These are phyloP conservation scores for Cordyceps cicadae DNA, from an alignment of 2,329 filamentous ascomycete species.

Conservation along the genomic window DNA sequence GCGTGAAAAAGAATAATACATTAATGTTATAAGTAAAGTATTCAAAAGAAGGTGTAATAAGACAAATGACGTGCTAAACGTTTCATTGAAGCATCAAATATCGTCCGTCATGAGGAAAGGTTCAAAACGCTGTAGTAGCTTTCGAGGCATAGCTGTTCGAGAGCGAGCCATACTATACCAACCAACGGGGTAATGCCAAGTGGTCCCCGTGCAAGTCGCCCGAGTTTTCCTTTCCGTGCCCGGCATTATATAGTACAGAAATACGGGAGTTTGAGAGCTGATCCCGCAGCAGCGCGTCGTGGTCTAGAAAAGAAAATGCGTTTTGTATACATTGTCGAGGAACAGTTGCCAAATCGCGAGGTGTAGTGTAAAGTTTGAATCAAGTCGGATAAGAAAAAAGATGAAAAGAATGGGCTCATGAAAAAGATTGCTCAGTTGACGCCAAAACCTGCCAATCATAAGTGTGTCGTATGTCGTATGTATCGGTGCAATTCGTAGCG, in stretches of 20 bases:
- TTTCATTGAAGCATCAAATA: constrained; percentile 3
- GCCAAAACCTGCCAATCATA: background rate
- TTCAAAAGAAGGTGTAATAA: background rate
- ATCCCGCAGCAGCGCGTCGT: background rate
- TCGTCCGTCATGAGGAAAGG: background rate
- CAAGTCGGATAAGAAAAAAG: background rate
- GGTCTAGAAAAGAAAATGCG: background rate
- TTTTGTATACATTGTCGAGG: background rate
- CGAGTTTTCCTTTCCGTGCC: background rate
- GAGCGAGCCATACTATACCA: background rate
- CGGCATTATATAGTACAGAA: constrained; percentile 9
- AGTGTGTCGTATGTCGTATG: background rate
- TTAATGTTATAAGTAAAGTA: constrained; percentile 4
- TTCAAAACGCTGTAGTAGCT: background rate
- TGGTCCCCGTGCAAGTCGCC: background rate
- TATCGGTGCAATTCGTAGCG: background rate
- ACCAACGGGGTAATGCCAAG: background rate
- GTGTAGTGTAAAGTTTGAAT: background rate
- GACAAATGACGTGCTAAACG: background rate
- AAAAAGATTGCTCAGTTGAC: constrained; percentile 3
- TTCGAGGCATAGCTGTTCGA: background rate
- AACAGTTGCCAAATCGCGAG: background rate
- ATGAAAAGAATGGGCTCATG: constrained; percentile 5
- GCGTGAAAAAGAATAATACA: background rate
- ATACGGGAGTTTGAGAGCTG: background rate